These are phyloP conservation scores for Streptanthus diversifolius DNA, from an alignment of 345 rosid genomes.

Conservation along the genomic window DNA sequence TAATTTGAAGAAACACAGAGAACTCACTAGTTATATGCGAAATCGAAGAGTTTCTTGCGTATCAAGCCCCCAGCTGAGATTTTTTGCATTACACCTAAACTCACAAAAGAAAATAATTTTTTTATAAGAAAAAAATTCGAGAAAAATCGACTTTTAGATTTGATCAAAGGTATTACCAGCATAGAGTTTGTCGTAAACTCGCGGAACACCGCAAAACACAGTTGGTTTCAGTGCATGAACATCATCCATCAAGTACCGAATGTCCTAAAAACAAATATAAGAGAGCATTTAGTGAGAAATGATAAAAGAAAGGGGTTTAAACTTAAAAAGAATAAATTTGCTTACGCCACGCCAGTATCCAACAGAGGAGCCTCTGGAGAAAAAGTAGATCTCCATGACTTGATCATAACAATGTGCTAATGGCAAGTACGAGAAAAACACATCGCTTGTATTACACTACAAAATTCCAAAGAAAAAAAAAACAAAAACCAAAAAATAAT, in stretches of 20 bases:
- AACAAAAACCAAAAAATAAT: not conserved
- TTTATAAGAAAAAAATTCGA: not conserved
- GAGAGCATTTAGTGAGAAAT: not conserved
- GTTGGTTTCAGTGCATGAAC: conserved; percentile 81
- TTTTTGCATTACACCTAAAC: conserved; percentile 63
- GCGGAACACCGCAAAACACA: conserved; percentile 76
- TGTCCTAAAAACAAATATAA: conserved; percentile 47
- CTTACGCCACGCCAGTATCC: conserved; percentile 94
- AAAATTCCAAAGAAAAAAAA: conserved; percentile 1
- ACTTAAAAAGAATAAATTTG: not conserved
- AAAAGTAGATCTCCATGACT: conserved; percentile 71
- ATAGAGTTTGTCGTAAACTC: conserved; percentile 81
- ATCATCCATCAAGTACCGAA: conserved; percentile 72
- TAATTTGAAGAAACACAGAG: not conserved
- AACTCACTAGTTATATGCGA: conserved; percentile 80
- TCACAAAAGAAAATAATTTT: conserved; percentile 9
- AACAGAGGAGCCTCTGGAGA: conserved; percentile 68
- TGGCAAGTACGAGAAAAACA: conserved; percentile 90
- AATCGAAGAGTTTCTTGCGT: conserved; percentile 62
- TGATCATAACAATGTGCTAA: conserved; percentile 92
- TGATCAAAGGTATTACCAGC: conserved; percentile 42
- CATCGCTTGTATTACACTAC: conserved; percentile 69
- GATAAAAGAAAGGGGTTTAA: not conserved
- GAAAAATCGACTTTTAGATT: not conserved
- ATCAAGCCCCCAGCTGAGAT: conserved; percentile 63